Percentiles rank a stretch among this genome's conserved stretches.
phyloP scores from a whole-genome alignment of 1,139 yeast species.

The Sugiyamaella castrensis region DNA sequence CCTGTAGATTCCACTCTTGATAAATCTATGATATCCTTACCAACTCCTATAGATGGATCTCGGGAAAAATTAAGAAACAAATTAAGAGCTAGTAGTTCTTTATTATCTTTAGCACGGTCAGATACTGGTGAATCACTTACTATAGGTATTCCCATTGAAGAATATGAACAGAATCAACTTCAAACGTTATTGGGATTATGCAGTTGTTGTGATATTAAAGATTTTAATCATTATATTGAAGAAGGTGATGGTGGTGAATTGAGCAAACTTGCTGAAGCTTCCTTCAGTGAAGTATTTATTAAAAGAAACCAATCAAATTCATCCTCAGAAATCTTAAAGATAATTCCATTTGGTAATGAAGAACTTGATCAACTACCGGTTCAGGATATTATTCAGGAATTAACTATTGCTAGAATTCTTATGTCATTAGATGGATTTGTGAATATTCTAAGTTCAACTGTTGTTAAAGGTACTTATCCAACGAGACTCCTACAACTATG shows the following conservation, averaged over 20 bases:
- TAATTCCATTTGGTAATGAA: slow-evolving; percentile 51
- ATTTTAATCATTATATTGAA: slow-evolving; percentile 34
- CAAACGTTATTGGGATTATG: slow-evolving; percentile 40
- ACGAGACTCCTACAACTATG: slow-evolving; percentile 41
- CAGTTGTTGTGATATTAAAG: slow-evolving; percentile 31
- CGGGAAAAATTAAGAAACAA: slow-evolving; percentile 53
- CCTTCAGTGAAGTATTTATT: slow-evolving; percentile 46
- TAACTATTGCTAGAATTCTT: slow-evolving; percentile 43
- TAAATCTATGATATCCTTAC: slow-evolving; percentile 51
- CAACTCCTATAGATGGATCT: slow-evolving; percentile 54
- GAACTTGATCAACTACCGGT: slow-evolving; percentile 44
- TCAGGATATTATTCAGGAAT: slow-evolving; percentile 47
- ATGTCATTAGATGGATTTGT: slow-evolving; percentile 44
- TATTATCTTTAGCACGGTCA: slow-evolving; percentile 41
- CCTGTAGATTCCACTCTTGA: slow-evolving; percentile 18
- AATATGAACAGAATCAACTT: slow-evolving; percentile 33
- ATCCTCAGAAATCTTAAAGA: slow-evolving; percentile 41
- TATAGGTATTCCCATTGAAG: slow-evolving; percentile 35
- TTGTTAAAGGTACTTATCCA: slow-evolving; percentile 50
- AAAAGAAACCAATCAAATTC: slow-evolving; percentile 16
- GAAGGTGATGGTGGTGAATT: slow-evolving; percentile 24
- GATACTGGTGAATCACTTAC: slow-evolving; percentile 28
- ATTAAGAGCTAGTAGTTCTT: slow-evolving; percentile 51
- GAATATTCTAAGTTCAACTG: slow-evolving; percentile 41
- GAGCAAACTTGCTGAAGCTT: slow-evolving; percentile 46